Conservation (phyloP, 1,139 yeast genomes). For the Magnusiomyces sp. region DNA sequence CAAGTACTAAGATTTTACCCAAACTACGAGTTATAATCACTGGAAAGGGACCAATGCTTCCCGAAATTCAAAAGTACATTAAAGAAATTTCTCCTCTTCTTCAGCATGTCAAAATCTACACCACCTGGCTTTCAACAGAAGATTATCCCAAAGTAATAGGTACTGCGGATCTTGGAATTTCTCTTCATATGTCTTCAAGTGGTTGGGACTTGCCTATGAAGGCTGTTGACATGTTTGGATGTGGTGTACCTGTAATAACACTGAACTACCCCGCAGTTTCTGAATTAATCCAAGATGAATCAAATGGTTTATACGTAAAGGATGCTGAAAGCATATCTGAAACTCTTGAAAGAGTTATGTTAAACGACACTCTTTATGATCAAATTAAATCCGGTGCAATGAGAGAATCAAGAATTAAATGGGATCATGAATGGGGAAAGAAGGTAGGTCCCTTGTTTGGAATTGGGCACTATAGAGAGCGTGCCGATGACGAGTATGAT, state of each 20-base stretch:
- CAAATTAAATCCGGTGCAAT: conserved; percentile 60
- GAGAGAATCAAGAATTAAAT: conserved; percentile 53
- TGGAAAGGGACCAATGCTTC: conserved; percentile 85
- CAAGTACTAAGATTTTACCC: conserved; percentile 31
- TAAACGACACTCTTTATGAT: conserved; percentile 31
- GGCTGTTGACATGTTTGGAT: conserved; percentile 91
- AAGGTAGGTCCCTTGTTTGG: conserved; percentile 36
- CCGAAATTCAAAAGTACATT: conserved; percentile 39
- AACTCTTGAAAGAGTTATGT: conserved; percentile 41
- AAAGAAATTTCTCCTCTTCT: conserved; percentile 19
- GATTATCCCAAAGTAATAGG: conserved; percentile 74
- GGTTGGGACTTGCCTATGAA: conserved; percentile 98
- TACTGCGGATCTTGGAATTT: conserved; percentile 78
- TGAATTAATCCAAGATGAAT: conserved; percentile 34
- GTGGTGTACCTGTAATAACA: conserved; percentile 87
- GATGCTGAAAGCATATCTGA: conserved; percentile 44
- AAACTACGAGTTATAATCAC: conserved; percentile 65
- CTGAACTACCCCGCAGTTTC: conserved; percentile 56
- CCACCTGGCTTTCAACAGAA: conserved; percentile 70
- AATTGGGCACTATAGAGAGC: conserved; percentile 26
- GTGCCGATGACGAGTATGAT: conserved; percentile 1
- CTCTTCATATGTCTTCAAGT: conserved; percentile 83
- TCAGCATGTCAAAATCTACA: conserved; percentile 42
- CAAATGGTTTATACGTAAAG: conserved; percentile 40
- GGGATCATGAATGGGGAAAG: conserved; percentile 69